phyloP scores from a whole-genome alignment of 495 filamentous ascomycete genomes.

The Cercophora samala region DNA sequence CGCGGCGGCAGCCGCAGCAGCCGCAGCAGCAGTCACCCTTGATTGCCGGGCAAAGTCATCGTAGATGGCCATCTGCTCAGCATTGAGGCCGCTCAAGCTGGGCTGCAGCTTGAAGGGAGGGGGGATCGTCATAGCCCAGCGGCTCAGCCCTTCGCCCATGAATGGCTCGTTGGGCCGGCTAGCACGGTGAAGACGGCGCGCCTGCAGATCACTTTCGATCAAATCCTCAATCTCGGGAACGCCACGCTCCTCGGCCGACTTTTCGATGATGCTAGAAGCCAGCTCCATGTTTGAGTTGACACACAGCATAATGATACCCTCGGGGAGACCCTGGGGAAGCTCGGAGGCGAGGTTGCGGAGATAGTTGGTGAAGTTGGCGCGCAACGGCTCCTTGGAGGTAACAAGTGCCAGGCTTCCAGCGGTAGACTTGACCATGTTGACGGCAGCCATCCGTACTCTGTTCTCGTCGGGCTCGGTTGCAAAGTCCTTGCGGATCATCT shows the following conservation, averaged over 20 bases:
- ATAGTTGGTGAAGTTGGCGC: constrained; percentile 94
- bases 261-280: constrained; percentile 87
- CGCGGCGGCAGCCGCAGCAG: constrained; percentile 37
- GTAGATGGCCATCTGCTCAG: constrained; percentile 91
- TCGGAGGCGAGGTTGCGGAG: constrained; percentile 77
- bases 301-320: constrained; percentile 91
- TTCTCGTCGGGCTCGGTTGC: constrained; percentile 88
- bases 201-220: constrained; percentile 70
- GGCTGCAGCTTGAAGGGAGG: constrained; percentile 80
- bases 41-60: constrained; percentile 88
- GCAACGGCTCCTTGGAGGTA: constrained; percentile 95
- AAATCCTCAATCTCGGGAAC: constrained; percentile 91
- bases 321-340: constrained; percentile 66
- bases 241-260: constrained; percentile 88
- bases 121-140: constrained; percentile 84
- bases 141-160: constrained; percentile 71
- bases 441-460: constrained; percentile 74
- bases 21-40: constrained; percentile 47
- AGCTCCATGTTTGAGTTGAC: constrained; percentile 96
- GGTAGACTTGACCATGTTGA: constrained; percentile 87
- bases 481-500: constrained; percentile 94
- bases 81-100: constrained; percentile 64
- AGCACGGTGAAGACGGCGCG: constrained; percentile 66
- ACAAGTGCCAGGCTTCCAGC: constrained; percentile 90
- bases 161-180: constrained; percentile 76